Percentiles rank a stretch among this genome's conserved stretches.
Conservation (phyloP, 225 moss, liverwort and hornwort species). For the Physcomitrellopsis africana region DNA sequence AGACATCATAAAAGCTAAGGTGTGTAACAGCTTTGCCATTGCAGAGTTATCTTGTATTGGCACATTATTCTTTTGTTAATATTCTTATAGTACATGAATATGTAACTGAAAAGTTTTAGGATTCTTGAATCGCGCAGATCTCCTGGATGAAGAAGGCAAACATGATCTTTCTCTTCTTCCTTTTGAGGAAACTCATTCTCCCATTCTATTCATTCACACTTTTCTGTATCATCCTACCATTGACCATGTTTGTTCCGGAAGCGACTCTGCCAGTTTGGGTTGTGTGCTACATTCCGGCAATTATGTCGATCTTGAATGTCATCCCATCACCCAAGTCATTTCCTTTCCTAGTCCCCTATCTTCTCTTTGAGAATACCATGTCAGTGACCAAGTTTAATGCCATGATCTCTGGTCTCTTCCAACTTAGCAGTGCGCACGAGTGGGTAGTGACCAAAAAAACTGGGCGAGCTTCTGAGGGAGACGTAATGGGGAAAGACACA, state of each 20-base stretch:
- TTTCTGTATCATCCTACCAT: constrained; percentile 55
- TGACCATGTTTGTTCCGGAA: constrained; percentile 53
- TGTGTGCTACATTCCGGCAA: constrained; percentile 49
- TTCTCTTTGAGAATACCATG: constrained; percentile 51
- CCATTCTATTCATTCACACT: constrained; percentile 55
- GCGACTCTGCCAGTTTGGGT: constrained; percentile 51
- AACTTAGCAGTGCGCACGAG: constrained; percentile 42
- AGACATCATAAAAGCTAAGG: constrained; percentile 45
- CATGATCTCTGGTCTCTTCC: constrained; percentile 47
- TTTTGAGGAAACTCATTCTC: constrained; percentile 46
- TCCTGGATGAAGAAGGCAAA: constrained; percentile 46
- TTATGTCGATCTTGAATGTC: constrained; percentile 52
- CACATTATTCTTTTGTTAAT: background rate
- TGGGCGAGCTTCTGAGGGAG: constrained; percentile 22
- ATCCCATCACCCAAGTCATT: constrained; percentile 41
- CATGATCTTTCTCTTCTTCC: constrained; percentile 50
- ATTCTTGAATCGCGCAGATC: constrained; percentile 37
- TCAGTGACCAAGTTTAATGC: constrained; percentile 54
- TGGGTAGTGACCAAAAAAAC: constrained; percentile 55
- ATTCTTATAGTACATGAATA: background rate
- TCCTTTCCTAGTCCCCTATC: constrained; percentile 49
- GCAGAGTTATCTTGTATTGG: background rate
- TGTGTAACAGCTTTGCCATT: constrained; percentile 5
- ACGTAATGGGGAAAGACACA: constrained; percentile 26
- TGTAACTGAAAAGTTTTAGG: background rate